These are phyloP conservation scores for Trichoderma guizhouense DNA, from an alignment of 2,329 filamentous ascomycete genomes.

Conservation along the genomic window DNA sequence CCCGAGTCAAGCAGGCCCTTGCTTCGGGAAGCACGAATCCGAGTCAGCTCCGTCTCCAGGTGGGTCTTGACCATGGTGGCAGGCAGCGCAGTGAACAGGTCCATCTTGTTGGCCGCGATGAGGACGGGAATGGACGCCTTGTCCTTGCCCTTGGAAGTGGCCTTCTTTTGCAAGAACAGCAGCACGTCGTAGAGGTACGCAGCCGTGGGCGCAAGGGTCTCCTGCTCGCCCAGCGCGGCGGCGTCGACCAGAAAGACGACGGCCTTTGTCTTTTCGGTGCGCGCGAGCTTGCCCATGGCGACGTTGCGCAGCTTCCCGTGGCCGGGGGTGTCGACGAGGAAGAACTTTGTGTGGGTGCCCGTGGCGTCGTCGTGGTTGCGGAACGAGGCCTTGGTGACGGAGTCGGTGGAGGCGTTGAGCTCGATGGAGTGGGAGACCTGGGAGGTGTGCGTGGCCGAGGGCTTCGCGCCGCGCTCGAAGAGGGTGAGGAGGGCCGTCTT, in stretches of 20 bases:
- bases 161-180: conserved; percentile 74
- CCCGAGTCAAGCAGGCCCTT: conserved; percentile 82
- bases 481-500: conserved; percentile 88
- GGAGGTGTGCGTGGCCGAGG: conserved; percentile 53
- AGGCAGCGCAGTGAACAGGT: conserved; percentile 90
- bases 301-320: conserved; percentile 87
- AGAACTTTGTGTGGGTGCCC: conserved; percentile 63
- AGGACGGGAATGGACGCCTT: conserved; percentile 63
- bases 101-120: conserved; percentile 90
- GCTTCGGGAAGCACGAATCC: conserved; percentile 71
- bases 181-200: conserved; percentile 86
- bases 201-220: conserved; percentile 67
- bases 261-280: conserved; percentile 56
- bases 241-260: conserved; percentile 90
- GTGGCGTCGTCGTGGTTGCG: conserved; percentile 54
- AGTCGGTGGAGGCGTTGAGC: conserved; percentile 51
- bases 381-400: conserved; percentile 43
- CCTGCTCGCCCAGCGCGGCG: conserved; percentile 58
- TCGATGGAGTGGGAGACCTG: conserved; percentile 51
- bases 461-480: conserved; percentile 52
- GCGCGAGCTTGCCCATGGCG: conserved; percentile 52
- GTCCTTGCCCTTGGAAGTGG: conserved; percentile 41
- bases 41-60: conserved; percentile 77
- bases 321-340: conserved; percentile 85
- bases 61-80: conserved; percentile 68